Conservation (phyloP, 208 protist genomes). For the Wallacemonas sp. region DNA sequence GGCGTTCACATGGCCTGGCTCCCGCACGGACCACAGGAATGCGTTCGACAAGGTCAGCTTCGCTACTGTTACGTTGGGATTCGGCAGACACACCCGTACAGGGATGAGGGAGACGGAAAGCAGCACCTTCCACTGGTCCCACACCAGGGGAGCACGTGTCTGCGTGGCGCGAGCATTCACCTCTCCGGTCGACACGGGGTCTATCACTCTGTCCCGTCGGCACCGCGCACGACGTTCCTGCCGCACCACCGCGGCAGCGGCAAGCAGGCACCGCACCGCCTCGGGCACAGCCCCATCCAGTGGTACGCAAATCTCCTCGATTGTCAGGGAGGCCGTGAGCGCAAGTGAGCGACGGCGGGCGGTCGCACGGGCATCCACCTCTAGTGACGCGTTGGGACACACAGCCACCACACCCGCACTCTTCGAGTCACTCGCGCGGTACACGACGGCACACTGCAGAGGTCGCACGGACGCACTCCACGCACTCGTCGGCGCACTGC, state of each 20-base stretch:
- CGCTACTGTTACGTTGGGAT: slow-evolving; percentile 31
- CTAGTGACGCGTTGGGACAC: background rate
- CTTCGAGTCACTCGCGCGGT: background rate
- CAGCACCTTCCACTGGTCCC: slow-evolving; percentile 49
- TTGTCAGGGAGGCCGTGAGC: slow-evolving; percentile 22
- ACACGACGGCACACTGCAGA: slow-evolving; percentile 5
- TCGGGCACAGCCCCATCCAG: background rate
- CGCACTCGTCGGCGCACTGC: background rate
- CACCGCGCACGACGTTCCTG: no score
- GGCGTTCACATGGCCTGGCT: slow-evolving; percentile 21
- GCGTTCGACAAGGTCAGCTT: slow-evolving; percentile 46
- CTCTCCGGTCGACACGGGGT: no score
- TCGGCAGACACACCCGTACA: slow-evolving; percentile 35
- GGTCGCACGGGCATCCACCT: background rate
- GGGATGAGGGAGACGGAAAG: slow-evolving; percentile 55
- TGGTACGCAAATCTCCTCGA: slow-evolving; percentile 30
- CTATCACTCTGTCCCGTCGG: no score
- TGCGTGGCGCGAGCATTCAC: background rate
- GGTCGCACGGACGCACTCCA: background rate
- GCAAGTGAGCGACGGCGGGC: background rate
- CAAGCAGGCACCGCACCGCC: background rate
- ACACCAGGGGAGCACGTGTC: slow-evolving; percentile 20
- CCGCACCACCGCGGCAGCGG: no score
- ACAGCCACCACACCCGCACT: background rate
- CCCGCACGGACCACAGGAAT: slow-evolving; percentile 49